phyloP scores from a whole-genome alignment of 805 yeast genomes.

The Blastobotrys chiropterorum region DNA sequence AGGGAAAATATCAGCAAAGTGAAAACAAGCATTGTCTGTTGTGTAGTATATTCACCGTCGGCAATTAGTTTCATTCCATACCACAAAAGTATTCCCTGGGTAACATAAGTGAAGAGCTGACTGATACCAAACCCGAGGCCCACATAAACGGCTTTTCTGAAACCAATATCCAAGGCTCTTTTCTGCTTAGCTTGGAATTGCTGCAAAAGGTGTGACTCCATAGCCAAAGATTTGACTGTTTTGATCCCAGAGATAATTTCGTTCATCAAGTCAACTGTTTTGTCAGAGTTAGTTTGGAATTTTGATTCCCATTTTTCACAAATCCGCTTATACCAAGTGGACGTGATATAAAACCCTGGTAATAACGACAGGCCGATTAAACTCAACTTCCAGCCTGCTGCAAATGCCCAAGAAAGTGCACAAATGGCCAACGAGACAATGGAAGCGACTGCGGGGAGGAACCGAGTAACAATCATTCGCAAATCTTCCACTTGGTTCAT shows the following conservation, averaged over 20 bases:
- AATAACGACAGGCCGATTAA: slow-evolving; percentile 73
- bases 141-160: slow-evolving; percentile 47
- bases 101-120: slow-evolving; percentile 46
- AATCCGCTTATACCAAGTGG: slow-evolving; percentile 46
- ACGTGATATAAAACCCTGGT: slow-evolving; percentile 51
- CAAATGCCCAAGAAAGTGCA: slow-evolving; percentile 74
- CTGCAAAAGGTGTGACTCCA: slow-evolving; percentile 42
- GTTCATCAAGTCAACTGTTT: slow-evolving; percentile 27
- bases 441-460: slow-evolving; percentile 49
- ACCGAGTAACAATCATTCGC: slow-evolving; percentile 56
- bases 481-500: slow-evolving; percentile 80
- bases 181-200: slow-evolving; percentile 33
- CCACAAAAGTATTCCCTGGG: slow-evolving; percentile 69
- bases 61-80: slow-evolving; percentile 76
- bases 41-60: slow-evolving; percentile 44
- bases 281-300: slow-evolving; percentile 41
- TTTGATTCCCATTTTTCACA: slow-evolving; percentile 50
- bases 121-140: slow-evolving; percentile 64
- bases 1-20: slow-evolving; percentile 70
- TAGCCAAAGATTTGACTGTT: slow-evolving; percentile 54
- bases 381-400: slow-evolving; percentile 79
- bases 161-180: slow-evolving; percentile 37
- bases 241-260: slow-evolving; percentile 55
- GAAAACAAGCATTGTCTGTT: slow-evolving; percentile 61
- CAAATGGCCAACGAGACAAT: slow-evolving; percentile 47